phyloP scores from a whole-genome alignment of 352 stramenopile species.

The Phytopythium helicoides region DNA sequence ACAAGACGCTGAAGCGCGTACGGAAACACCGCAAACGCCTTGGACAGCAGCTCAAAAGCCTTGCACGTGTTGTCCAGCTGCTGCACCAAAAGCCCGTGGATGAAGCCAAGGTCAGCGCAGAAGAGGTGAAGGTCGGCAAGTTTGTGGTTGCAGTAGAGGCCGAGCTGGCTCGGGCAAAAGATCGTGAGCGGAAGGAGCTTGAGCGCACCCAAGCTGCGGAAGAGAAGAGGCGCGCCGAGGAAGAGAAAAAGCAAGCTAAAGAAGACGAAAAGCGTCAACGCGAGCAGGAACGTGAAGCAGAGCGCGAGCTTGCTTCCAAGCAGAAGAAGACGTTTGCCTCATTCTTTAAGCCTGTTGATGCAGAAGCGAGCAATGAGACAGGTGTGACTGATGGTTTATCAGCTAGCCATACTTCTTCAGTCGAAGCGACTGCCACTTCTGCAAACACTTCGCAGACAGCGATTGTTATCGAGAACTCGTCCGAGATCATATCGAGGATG shows the following conservation, averaged over 20 bases:
- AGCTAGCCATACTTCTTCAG: not conserved
- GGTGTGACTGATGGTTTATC: not conserved
- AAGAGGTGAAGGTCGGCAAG: constrained; percentile 80
- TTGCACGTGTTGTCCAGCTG: constrained; percentile 64
- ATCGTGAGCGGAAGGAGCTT: constrained; percentile 56
- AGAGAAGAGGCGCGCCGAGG: constrained; percentile 54
- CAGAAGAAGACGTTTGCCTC: constrained; percentile 60
- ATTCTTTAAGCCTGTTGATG: constrained; percentile 61
- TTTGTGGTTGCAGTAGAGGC: constrained; percentile 65
- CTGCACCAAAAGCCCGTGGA: constrained; percentile 66
- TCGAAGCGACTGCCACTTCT: not conserved
- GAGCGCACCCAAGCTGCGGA: constrained; percentile 50
- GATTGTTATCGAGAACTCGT: constrained; percentile 8
- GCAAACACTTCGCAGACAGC: too few relatives aligned
- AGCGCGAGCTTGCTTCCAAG: constrained; percentile 48
- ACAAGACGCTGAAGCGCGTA: constrained; percentile 77
- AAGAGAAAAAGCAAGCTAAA: constrained; percentile 58
- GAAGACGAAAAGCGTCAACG: constrained; percentile 61
- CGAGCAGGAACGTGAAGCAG: constrained; percentile 30
- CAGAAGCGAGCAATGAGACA: not conserved
- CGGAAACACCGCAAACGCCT: constrained; percentile 79
- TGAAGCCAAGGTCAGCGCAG: constrained; percentile 73
- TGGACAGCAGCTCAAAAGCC: constrained; percentile 64
- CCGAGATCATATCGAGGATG: constrained; percentile 49
- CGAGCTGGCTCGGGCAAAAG: constrained; percentile 56